Base-by-base conservation (phyloP, 164 flowering plant species). In the Vitis rupestris region DNA sequence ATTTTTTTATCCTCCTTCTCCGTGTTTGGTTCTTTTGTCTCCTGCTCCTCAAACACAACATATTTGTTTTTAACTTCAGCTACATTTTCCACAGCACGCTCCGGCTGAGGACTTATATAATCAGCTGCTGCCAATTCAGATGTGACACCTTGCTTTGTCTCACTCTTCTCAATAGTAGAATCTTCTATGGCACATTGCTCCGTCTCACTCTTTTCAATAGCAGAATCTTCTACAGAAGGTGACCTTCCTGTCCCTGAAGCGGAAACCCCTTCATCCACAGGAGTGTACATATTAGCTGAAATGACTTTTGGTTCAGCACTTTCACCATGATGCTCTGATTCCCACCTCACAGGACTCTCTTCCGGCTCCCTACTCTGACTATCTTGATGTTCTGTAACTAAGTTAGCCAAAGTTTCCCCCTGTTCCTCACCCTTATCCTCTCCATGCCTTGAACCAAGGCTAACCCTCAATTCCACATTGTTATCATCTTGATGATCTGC, bases 31-130 rank as follows among this genome's bases (percentile, higher is more conserved):
- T 57, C 72, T 63, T 78, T 71, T 66, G 60, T 75, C 63, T 57
- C 75, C 67, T 59, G 71, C 69, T 68, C 74, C 54, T 79, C 75
- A 14, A 31, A 50, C 19, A 65, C 65, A 59, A 31, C 61, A 59
- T 62, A 49, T 54, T 70, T 59, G 13, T 70, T 47, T 1, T 8
- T 16, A 67, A 17, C 70, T 61, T 27, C 74, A 61, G 44, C 74
- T 13, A 47, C 62, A 72, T 50, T 75, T 66, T 72, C 76, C 64
- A n/a, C 63, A 13, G 65, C 30, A 14, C 11, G 48, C 65, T 55
- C 66, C 50, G 69, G 59, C 57, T 62, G 73, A 70, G 77, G 56
- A 37, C 14, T 72, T 29, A 63, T 55, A 17, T 48, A 10, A 69
- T 61, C 51, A 63, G 66, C 70, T 50, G 61, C 49, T 29, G 16